A percentile compares a stretch with the other conserved stretches of the same genome.
phyloP scores from a whole-genome alignment of 345 rosid genomes.

The Noccaea caerulescens region DNA sequence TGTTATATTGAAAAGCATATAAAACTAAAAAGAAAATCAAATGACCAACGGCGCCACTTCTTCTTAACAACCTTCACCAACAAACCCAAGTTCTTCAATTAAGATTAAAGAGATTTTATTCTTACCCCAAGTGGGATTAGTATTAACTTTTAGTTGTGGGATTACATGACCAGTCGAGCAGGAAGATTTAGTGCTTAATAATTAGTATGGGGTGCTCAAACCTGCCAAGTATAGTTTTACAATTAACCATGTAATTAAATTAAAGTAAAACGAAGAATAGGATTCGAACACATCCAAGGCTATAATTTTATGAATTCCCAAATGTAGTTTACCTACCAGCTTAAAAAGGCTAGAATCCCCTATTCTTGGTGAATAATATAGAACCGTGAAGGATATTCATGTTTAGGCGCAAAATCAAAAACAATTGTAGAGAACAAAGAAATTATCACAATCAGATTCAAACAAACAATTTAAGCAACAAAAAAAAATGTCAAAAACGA shows the following conservation, averaged over 20 bases:
- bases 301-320: constrained; percentile 16
- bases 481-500: background rate
- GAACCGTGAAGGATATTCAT: background rate
- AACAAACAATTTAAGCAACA: background rate
- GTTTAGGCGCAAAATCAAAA: background rate
- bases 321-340: constrained; percentile 39
- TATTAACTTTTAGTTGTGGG: constrained; percentile 21
- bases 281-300: constrained; percentile 22
- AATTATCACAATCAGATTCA: background rate
- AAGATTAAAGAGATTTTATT: background rate
- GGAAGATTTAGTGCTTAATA: constrained; percentile 1
- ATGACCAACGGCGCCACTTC: constrained; percentile 38
- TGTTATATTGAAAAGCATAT: background rate
- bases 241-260: constrained; percentile 23
- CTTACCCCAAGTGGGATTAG: constrained; percentile 11
- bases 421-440: background rate
- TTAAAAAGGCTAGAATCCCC: background rate
- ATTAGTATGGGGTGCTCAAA: constrained; percentile 13
- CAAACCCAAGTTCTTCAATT: constrained; percentile 24
- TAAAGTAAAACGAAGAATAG: constrained; percentile 14
- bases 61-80: constrained; percentile 47
- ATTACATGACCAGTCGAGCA: constrained; percentile 25
- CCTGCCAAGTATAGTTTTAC: constrained; percentile 30
- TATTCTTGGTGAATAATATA: background rate
- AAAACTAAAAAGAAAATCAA: constrained; percentile 1